These are phyloP conservation scores for Cladosporium halotolerans DNA, from an alignment of 2,329 filamentous ascomycete species.

Conservation along the genomic window DNA sequence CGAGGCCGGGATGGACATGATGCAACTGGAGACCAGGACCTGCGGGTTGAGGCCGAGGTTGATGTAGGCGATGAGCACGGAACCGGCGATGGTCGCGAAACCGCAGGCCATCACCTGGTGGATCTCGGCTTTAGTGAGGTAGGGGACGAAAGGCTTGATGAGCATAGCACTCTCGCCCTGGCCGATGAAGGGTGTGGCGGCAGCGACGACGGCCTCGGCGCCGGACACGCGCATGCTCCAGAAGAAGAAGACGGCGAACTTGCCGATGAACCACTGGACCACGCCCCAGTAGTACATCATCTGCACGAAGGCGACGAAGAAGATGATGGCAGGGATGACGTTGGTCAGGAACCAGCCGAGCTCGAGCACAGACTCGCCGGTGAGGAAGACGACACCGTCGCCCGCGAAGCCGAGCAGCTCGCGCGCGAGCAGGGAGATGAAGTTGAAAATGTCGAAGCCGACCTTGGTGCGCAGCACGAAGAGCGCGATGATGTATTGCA, in stretches of 20 bases:
- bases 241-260: conserved; percentile 87
- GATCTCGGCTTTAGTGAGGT: conserved; percentile 79
- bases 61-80: conserved; percentile 81
- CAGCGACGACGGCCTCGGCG: conserved; percentile 87
- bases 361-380: conserved; percentile 38
- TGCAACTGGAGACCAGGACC: conserved; percentile 81
- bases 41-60: conserved; percentile 75
- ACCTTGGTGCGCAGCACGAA: conserved; percentile 77
- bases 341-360: conserved; percentile 64
- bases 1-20: conserved; percentile 92
- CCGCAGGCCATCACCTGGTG: conserved; percentile 91
- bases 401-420: conserved; percentile 69
- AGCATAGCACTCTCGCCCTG: conserved; percentile 93
- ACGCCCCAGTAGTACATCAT: conserved; percentile 74
- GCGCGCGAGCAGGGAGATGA: conserved; percentile 70
- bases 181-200: conserved; percentile 88
- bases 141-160: conserved; percentile 76
- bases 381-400: conserved; percentile 69
- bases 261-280: conserved; percentile 82
- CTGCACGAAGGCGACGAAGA: conserved; percentile 90
- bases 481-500: conserved; percentile 80
- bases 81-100: conserved; percentile 87
- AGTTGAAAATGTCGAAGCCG: conserved; percentile 85
- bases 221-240: conserved; percentile 82
- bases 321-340: conserved; percentile 88